Conservation (phyloP, 306 rosid genomes). For the Quercus agrifolia region DNA sequence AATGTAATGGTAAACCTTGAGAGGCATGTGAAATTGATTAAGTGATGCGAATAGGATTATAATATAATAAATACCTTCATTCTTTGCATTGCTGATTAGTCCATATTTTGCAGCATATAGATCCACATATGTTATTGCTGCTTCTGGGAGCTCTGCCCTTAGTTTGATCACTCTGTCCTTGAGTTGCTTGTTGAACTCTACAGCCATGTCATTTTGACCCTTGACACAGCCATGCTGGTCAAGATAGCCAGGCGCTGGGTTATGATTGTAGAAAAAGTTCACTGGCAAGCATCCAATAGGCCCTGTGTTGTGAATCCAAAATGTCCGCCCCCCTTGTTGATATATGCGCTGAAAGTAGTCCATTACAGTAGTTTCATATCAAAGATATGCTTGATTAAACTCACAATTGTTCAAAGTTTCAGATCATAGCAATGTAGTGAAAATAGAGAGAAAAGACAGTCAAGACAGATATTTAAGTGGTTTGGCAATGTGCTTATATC, state of each 20-base stretch:
- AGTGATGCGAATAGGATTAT: neutral
- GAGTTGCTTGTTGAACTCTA: slow-evolving; percentile 68
- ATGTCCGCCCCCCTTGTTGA: slow-evolving; percentile 71
- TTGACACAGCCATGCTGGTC: slow-evolving; percentile 70
- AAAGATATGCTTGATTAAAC: neutral
- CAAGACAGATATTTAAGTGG: too few species aligned
- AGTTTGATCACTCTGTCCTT: slow-evolving; percentile 63
- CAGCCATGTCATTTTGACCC: slow-evolving; percentile 63
- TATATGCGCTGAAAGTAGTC: slow-evolving; percentile 49
- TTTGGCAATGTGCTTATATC: too few species aligned
- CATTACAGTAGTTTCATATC: neutral
- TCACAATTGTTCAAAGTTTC: neutral
- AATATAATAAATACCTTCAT: slow-evolving; percentile 45
- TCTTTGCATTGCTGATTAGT: slow-evolving; percentile 66
- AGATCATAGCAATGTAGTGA: too few species aligned
- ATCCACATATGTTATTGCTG: slow-evolving; percentile 84
- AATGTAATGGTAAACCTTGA: neutral
- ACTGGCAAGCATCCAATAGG: slow-evolving; percentile 87
- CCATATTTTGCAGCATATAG: slow-evolving; percentile 75
- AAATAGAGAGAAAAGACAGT: too few species aligned
- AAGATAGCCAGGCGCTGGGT: slow-evolving; percentile 49
- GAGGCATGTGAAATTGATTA: neutral
- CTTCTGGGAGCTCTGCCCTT: slow-evolving; percentile 71
- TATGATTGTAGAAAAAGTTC: slow-evolving; percentile 61
- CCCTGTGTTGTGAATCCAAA: slow-evolving; percentile 95